Base-by-base conservation (phyloP, 331 rosid species). In the Stylosanthes scabra region DNA sequence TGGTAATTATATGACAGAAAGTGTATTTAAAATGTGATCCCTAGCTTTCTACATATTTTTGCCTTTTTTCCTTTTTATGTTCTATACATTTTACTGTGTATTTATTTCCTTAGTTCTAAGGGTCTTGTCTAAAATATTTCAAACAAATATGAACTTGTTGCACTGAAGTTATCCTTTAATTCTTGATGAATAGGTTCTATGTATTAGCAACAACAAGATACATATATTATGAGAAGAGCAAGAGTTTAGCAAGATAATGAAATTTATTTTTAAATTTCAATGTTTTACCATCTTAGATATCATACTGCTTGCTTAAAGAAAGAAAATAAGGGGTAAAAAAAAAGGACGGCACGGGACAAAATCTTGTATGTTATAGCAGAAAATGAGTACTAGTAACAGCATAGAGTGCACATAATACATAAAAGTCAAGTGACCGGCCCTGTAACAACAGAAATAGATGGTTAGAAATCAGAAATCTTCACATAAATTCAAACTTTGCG, bases 381-480 rank as follows among this genome's bases (percentile, higher is more conserved):
- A 82, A 84, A 83, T 74, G 79, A 84, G 83, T 91, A 94, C 99
- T 97, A 11, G 97, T 91, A 63, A 90, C 88, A 78, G 99, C 99
- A 66, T 94, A 94, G 59, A 94, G 88, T 39, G 99, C 99, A 78
- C 99, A 94, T 83, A 94, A 87, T 75, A 89, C 97, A 15, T 91
- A 89, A 76, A 94, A 94, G 84, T 94, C 99, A 55, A 94, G 97
- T 14, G 97, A 94, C 40, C 97, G 92, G 52, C 91, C 99, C 99
- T 94, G 97, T 75, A 86, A 80, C 85, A 70, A 80, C 15, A 81
- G 78, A 83, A 76, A 56, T 55, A 74, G 71, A 75, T 67, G 78
- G 64, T 71, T 86, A 20, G 25, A 20, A 20, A 20, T 20, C 46
- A 78, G 82, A 79, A 76, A 52, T 80, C 77, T 75, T 68, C 74